Base-by-base conservation (phyloP, 495 filamentous ascomycete genomes). In the Xylaria sp. region DNA sequence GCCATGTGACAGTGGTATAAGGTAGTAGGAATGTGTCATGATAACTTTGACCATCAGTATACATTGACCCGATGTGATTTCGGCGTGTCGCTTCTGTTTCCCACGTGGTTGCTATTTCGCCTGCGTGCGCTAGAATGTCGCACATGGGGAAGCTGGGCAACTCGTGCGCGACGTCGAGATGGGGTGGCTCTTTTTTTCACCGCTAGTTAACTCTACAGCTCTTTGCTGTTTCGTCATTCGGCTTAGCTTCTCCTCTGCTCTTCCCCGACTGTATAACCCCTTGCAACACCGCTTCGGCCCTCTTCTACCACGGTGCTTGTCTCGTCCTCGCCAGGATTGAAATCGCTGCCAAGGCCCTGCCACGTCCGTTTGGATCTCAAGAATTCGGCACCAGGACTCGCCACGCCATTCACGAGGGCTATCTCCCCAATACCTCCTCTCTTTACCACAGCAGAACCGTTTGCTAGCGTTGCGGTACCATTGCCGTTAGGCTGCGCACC, bases 331-430 rank as follows among this genome's bases (percentile, higher is more conserved):
- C 67, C 74, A 12, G 69, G 46, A 29, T 65, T 67, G 70, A 93
- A 96, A 79, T 99, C 96, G 69, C 90, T 97, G 0, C 96, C 97
- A 35, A 99, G 80, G 0, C 96, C 96, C 78, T 90, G 92, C 96
- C 96, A 99, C 8, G 92, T 97, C 68, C 96, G 81, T 74, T 94
- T 91, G 14, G 90, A 91, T 52, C 89, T 87, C 69, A 99, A 79
- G 75, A 88, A 98, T 80, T 97, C 92, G 5, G 97, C 96, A 1
- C 92, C 96, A 5, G 97, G 97, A 31, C 95, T 97, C n/a, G 91
- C 83, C 0, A 93, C 87, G 7, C 92, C 91, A 48, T 94, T 94
- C 48, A 97, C 86, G 44, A 87, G 87, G 3, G 92, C 91, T 48
- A 99, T 65, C 71, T 95, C 92, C 2, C 77, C 72, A 17, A 58